These are phyloP conservation scores for Rosa rugosa DNA, from an alignment of 306 rosid species.

Conservation along the genomic window DNA sequence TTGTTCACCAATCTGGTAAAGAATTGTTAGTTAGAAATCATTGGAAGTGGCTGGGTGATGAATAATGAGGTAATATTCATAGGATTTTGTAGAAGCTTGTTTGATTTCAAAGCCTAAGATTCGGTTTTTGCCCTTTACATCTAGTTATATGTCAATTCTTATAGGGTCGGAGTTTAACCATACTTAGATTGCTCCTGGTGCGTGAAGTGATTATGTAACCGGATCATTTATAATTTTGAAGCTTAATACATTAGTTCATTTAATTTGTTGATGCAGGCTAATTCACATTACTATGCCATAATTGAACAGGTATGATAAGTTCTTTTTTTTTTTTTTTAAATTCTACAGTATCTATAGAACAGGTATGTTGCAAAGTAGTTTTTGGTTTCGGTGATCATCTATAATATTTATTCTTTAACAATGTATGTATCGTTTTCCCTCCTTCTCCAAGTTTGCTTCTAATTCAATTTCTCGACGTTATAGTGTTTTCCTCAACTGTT, in stretches of 20 bases:
- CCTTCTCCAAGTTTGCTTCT: too few species aligned
- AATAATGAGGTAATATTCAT: conserved; percentile 82
- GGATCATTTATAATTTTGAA: not conserved
- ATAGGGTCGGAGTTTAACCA: too few species aligned
- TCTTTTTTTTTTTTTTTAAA: not conserved
- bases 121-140: not conserved
- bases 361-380: too few species aligned
- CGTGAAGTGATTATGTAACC: not conserved
- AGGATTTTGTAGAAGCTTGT: conserved; percentile 8
- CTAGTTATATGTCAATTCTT: not conserved
- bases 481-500: too few species aligned
- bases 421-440: too few species aligned
- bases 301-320: conserved; percentile 81
- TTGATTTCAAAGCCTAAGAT: not conserved
- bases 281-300: conserved; percentile 87
- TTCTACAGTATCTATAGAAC: not conserved
- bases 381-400: too few species aligned
- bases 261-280: conserved; percentile 84
- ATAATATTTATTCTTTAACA: too few species aligned
- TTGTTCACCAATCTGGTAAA: conserved; percentile 61
- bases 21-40: conserved; percentile 91
- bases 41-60: conserved; percentile 99
- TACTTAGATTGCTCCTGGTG: conserved; percentile 1
- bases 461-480: too few species aligned
- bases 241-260: conserved; percentile 20